phyloP scores from a whole-genome alignment of 1,284 basidiomycete genomes.

The Athelia sp. region DNA sequence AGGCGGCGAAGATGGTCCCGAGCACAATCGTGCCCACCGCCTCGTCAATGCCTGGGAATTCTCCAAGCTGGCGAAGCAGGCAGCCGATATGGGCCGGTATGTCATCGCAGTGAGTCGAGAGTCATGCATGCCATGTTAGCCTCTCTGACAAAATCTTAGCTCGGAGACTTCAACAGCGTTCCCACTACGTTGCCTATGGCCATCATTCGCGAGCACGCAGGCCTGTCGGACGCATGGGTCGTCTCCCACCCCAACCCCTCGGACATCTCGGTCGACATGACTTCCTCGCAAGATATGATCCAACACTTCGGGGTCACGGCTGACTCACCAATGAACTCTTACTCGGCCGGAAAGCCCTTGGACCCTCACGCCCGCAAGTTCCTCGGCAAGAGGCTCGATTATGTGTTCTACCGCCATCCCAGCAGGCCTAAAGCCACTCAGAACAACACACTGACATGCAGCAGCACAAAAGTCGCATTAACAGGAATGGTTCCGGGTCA shows the following conservation, averaged over 20 bases:
- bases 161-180: slow-evolving; percentile 92
- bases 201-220: slow-evolving; percentile 76
- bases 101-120: slow-evolving; percentile 71
- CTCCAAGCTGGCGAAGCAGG: slow-evolving; percentile 73
- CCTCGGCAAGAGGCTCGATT: slow-evolving; percentile 94
- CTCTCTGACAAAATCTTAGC: slow-evolving; percentile 35
- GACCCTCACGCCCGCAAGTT: slow-evolving; percentile 52
- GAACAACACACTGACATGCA: slow-evolving; percentile 43
- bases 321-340: slow-evolving; percentile 91
- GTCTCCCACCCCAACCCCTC: slow-evolving; percentile 48
- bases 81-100: slow-evolving; percentile 83
- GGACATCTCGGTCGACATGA: slow-evolving; percentile 5
- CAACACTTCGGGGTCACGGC: slow-evolving; percentile 81
- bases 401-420: slow-evolving; percentile 87
- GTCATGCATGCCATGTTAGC: slow-evolving; percentile 25
- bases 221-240: slow-evolving; percentile 74
- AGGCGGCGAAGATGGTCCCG: slow-evolving; percentile 82
- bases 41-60: slow-evolving; percentile 97
- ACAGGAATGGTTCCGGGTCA: slow-evolving; percentile 71
- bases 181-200: slow-evolving; percentile 83
- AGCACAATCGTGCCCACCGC: slow-evolving; percentile 80
- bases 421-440: slow-evolving; percentile 25
- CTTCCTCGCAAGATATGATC: slow-evolving; percentile 51
- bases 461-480: slow-evolving; percentile 66
- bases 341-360: slow-evolving; percentile 72